Evolutionary conservation across 2,329 filamentous ascomycete genomes (phyloP), one percentile per base, ranked within the genome.

Genomic region (Cordyceps fumosorosea): DNA sequence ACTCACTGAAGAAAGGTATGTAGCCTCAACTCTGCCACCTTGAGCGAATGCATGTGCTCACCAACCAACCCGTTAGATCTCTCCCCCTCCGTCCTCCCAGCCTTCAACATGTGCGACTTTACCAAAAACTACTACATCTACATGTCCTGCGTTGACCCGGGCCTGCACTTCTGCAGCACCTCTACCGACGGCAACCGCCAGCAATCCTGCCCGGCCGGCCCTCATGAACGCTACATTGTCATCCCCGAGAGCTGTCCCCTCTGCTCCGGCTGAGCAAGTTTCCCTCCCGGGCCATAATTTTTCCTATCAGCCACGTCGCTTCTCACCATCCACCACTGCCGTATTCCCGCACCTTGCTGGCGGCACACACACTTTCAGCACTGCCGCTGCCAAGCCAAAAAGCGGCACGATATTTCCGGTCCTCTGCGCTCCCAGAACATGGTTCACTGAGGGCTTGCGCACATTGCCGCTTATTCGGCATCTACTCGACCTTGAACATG

Each of bases 121-220:
- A 88, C 85, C 69, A 89, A 88, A 69, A 90, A 90, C 74, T 91
- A 88, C 73, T 90, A 90, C 75, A 87, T 91, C 73, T 91, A 90
- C 76, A 86, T 86, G 62, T 81, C 84, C 50, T 91, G 89, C 70
- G 74, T 81, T 62, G 86, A 90, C 69, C 88, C 88, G 0, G 84
- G 84, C 47, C 80, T 83, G 18, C 89, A 91, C 73, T 90, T 90
- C 74, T 87, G 89, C 72, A 81, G 84, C 66, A 90, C 86, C 1
- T 85, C 85, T 1, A 78, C 87, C 58, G 89, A 91, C 68, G 88
- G 87, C 62, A 84, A 78, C 70, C 80, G 79, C 65, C 81, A 84
- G 63, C 75, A 79, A 37, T 77, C 81, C 37, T 91, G 89, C 67
- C 70, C 81, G 6, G 80, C 81, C 62, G 83, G 87, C 0, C 89